Evolutionary conservation across 805 yeast genomes (phyloP), one percentile per base, ranked within the genome.

Genomic region (Saccharomyces eubayanus): DNA sequence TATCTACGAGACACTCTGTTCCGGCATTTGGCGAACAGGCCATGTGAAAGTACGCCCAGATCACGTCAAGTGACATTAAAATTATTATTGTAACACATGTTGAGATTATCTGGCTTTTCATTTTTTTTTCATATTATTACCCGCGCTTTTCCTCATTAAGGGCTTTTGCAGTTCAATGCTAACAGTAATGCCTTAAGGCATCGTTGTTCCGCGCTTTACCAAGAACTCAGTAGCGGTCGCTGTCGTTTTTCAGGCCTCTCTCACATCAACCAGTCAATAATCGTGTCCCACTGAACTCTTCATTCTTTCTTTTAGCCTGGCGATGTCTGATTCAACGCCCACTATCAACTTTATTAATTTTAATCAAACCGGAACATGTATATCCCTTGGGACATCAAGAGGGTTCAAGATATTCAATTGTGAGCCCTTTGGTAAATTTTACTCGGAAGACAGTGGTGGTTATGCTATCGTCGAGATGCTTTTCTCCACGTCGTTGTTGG

Each of bases 381-480:
- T 85, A 28, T 83, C 92, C 0, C 76, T 84, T 3, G 91, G 90
- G 0, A 79, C 85, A 8, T 77, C 77, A 30, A 71, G 70, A 47
- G 85, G 88, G 3, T 84, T 84, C 62, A 78, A 78, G 57, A 83
- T 87, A 49, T 85, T 79, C 72, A 83, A 82, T 61, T 84, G 90
- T 65, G 83, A 81, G 53, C 88, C 88, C 0, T 80, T 82, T 61
- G 84, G 83, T 0, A 76, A 74, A 57, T 79, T 81, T 57, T 80
- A 75, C 57, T 64, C 68, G 6, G 72, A 77, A 30, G 51, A 27
- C n/a, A 52, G 75, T 51, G 84, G 83, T 48, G 80, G 87, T 1
- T 79, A 84, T 11, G 84, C 85, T 1, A 75, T 84, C 3, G 79
- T 85, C 21, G 92, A 87, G 65, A 86, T 87, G 92, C 74, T 87